Percentiles rank a stretch among this genome's conserved stretches.
Conservation (phyloP, 2,329 filamentous ascomycete genomes). For the Leptoxyphium fumago region DNA sequence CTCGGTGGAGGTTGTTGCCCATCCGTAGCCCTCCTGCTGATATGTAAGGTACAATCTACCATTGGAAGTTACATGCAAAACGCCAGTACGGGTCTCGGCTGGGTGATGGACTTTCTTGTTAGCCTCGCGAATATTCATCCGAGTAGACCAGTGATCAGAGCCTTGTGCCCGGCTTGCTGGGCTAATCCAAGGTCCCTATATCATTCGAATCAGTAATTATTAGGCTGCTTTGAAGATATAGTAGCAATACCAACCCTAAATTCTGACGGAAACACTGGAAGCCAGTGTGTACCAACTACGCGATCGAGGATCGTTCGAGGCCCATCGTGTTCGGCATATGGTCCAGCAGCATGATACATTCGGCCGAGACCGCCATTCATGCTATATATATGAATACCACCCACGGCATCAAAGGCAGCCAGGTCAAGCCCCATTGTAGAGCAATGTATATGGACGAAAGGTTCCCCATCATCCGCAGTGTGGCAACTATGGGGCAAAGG, state of each 20-base stretch:
- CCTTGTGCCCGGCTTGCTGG: conserved; percentile 24
- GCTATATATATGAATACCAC: conserved; percentile 60
- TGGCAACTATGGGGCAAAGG: conserved; percentile 52
- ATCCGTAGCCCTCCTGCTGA: conserved; percentile 56
- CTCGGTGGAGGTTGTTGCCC: conserved; percentile 54
- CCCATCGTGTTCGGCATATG: not conserved
- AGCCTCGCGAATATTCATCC: conserved; percentile 45
- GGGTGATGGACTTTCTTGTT: conserved; percentile 58
- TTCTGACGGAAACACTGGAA: conserved; percentile 32
- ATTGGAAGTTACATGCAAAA: conserved; percentile 62
- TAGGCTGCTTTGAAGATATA: not conserved
- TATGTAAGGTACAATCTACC: conserved; percentile 64
- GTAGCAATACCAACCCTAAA: conserved; percentile 12
- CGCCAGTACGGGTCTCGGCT: conserved; percentile 51
- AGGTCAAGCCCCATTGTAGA: conserved; percentile 64
- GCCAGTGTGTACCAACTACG: conserved; percentile 77
- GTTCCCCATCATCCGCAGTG: conserved; percentile 42
- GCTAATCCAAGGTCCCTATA: conserved; percentile 9
- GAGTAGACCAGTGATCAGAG: conserved; percentile 48
- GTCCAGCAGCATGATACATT: conserved; percentile 36
- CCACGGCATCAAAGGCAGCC: conserved; percentile 66
- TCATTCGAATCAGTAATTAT: not conserved
- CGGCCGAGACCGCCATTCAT: conserved; percentile 61
- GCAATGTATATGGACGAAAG: conserved; percentile 72
- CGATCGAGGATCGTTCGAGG: conserved; percentile 46